Evolutionary conservation across 768 basidiomycete species (phyloP).

Genomic region (Fibroporia radiculosa): DNA sequence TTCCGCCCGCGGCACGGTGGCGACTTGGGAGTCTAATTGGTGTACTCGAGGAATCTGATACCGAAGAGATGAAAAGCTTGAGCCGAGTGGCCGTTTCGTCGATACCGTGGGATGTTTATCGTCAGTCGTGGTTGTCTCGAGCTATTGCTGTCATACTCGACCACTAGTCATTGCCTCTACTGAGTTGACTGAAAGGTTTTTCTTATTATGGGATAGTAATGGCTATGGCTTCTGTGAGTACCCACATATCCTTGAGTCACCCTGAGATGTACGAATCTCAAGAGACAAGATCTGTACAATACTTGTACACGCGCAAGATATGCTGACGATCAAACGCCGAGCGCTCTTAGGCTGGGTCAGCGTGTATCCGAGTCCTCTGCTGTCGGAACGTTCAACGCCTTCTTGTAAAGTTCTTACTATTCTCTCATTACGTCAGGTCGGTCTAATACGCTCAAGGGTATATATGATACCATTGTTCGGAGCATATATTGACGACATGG

Average conservation of each 20-base stretch:
- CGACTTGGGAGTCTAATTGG: too few species aligned
- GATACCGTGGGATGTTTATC: slow-evolving; percentile 27
- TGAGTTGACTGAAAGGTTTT: slow-evolving; percentile 69
- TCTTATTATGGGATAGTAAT: slow-evolving; percentile 43
- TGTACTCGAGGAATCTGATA: too few species aligned
- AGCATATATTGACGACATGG: slow-evolving; percentile 67
- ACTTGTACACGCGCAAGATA: slow-evolving; percentile 60
- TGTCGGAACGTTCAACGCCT: slow-evolving; percentile 61
- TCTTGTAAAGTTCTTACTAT: too few species aligned
- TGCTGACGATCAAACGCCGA: slow-evolving; percentile 45
- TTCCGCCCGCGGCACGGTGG: too few species aligned
- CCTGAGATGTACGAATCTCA: background rate
- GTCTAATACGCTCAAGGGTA: slow-evolving; percentile 32
- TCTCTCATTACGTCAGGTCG: background rate
- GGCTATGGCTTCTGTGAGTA: slow-evolving; percentile 33
- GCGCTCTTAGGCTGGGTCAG: slow-evolving; percentile 62
- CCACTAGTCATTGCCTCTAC: slow-evolving; percentile 64
- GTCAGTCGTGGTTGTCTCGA: too few species aligned
- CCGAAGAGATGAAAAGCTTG: slow-evolving; percentile 49
- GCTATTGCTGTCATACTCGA: too few species aligned
- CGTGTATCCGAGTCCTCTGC: slow-evolving; percentile 69
- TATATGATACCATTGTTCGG: slow-evolving; percentile 62
- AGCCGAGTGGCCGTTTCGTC: slow-evolving; percentile 51
- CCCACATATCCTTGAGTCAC: background rate
- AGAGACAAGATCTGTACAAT: slow-evolving; percentile 72